Evolutionary conservation across 257 asterid genomes (phyloP).

Genomic region (Capsicum pubescens): DNA sequence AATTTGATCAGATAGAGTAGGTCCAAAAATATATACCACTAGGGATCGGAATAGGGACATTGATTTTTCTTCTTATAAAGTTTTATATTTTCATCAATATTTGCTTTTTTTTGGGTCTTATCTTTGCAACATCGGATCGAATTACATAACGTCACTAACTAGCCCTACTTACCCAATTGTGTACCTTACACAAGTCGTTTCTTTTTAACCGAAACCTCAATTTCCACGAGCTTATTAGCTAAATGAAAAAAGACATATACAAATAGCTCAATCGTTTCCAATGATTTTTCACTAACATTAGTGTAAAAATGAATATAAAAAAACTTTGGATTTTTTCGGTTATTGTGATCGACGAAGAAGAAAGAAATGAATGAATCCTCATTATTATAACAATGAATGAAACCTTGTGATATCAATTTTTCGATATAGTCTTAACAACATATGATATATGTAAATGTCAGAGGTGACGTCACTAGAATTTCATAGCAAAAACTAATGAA

Average conservation of each 20-base stretch:
- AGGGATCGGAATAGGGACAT: background rate
- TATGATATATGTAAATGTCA: background rate
- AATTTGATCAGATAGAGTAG: too few species aligned
- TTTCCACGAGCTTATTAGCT: background rate
- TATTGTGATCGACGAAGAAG: background rate
- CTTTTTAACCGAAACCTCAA: background rate
- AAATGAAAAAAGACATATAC: background rate
- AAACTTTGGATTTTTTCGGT: background rate
- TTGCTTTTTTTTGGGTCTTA: too few species aligned
- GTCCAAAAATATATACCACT: too few species aligned
- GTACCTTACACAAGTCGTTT: background rate
- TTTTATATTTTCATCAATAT: background rate
- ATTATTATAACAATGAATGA: background rate
- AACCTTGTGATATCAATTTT: background rate
- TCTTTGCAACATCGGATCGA: background rate
- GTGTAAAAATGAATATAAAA: background rate
- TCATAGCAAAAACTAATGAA: background rate
- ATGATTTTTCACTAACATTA: rapidly evolving
- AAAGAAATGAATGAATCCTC: background rate
- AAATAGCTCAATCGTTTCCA: background rate
- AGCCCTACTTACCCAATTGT: too few species aligned
- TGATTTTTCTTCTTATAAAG: background rate
- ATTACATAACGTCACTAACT: too few species aligned
- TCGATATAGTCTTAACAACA: background rate
- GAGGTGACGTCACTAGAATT: background rate